Base-by-base conservation (phyloP, 768 basidiomycete species). In the Mycena vulgaris region DNA sequence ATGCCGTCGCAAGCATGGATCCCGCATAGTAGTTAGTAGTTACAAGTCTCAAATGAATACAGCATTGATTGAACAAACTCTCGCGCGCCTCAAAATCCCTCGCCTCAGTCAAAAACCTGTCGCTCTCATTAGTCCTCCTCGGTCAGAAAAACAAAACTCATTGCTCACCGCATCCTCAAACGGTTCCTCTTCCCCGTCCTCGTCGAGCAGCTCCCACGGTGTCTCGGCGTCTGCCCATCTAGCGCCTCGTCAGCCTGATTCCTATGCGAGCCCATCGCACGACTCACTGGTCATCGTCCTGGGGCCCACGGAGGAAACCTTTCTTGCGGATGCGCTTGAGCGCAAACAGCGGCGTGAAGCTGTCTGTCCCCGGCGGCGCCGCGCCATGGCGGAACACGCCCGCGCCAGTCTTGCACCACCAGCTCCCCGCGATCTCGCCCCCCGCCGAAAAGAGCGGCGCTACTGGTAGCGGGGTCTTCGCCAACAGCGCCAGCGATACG, bases 271-370 rank as follows among this genome's bases (percentile, higher is more conserved):
- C 10, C 4, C 17, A 17, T n/a, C 42, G 21, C 19, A 45, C 42
- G 13, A 42, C 62, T 19, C 37, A 63, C 63, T 23, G n/a, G 17
- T 65, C 64, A 1, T 66, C 55, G 31, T 19, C 55, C 21, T 47
- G 40, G 9, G 55, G 64, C 33, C 5, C 27, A 3, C 55, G 17
- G 16, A 59, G 3, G 13, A 7, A 16, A 2, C 13, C 27, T n/a
- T 25, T 21, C 49, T 60, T 61, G 2, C 58, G 48, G 2, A 61
- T 8, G 23, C 47, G 58, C 58, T 55, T 52, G 16, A 61, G 39
- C 37, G 19, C 31, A 33, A 67, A 52, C 48, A 67, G 58, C 17
- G 66, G 66, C 10, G 66, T 67, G 40, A 60, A 67, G 58, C 58
- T 40, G n/a, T 60, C 17, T 3, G 57, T 53, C 7, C 33, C 58